Base-by-base conservation (phyloP, 371 early-diverging fungal species). In the Syncephalastrum sp. region DNA sequence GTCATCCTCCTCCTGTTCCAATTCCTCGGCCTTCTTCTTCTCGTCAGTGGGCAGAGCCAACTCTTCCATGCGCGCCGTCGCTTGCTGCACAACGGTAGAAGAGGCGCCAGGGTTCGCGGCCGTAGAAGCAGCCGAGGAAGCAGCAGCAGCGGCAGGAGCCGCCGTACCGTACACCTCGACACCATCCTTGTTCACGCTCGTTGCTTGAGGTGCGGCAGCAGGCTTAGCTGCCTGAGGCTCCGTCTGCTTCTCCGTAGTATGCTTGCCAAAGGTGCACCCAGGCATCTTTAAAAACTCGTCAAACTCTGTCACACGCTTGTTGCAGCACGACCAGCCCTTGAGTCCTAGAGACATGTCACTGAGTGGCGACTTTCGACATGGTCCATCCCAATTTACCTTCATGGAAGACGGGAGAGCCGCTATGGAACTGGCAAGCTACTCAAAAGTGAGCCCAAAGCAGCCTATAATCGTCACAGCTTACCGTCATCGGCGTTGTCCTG, bases 291-390 rank as follows among this genome's bases (percentile, higher is more conserved):
- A 75, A 70, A 97, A 96, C 52, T 92, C 94, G 69, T 97, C 93
- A 65, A 97, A 97, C 50, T 91, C 89, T 41, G 75, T 73, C 50
- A 93, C 96, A 43, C 91, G 82, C 59, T 94, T 94, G n/a, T 84
- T 75, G 79, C 98, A 97, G 79, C 98, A 97, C 47, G 86, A 84
- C 95, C 96, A 97, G 47, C 95, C 92, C 83, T 95, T 91, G 50
- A 88, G 74, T 56, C 94, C 78, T 77, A 59, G 14, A 50, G 23
- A 47, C 10, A 42, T 27, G 42, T 44, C 4, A n/a, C 41, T 23
- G 19, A 49, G 16, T 10, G 42, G 13, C 13, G 47, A 2, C 23
- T n/a, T 4, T 29, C 23, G 27, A 13, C 23, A n/a, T 50, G 7
- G 13, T 27, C 21, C 16, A 43, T 5, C 14, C 13, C 25, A 4